These are phyloP conservation scores for Fusarium marasasianum DNA, from an alignment of 2,329 filamentous ascomycete species.

Conservation along the genomic window DNA sequence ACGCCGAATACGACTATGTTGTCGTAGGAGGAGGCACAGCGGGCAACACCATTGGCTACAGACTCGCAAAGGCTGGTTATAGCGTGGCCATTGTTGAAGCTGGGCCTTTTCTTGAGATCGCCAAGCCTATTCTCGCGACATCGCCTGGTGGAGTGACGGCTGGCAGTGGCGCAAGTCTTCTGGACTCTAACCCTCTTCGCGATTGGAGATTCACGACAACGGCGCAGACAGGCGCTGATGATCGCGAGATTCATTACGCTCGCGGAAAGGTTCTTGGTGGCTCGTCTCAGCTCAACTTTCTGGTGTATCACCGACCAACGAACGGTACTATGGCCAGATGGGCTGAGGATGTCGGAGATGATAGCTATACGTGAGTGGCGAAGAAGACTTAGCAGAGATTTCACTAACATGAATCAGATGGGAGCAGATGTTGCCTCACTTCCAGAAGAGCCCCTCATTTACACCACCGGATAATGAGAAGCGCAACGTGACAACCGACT, in stretches of 20 bases:
- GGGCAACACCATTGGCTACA: conserved; percentile 47
- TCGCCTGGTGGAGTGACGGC: conserved; percentile 38
- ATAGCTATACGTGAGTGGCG: conserved; percentile 34
- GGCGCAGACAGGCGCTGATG: conserved; percentile 30
- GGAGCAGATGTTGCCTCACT: conserved; percentile 42
- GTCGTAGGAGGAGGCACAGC: conserved; percentile 53
- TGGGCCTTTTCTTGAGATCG: conserved; percentile 47
- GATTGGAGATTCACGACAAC: conserved; percentile 47
- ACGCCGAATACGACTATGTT: conserved; percentile 39
- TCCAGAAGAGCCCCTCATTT: conserved; percentile 41
- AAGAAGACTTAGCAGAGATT: fast-evolving
- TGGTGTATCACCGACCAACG: conserved; percentile 48
- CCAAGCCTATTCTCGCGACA: conserved; percentile 41
- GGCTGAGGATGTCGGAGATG: conserved; percentile 44
- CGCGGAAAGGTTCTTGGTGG: conserved; percentile 52
- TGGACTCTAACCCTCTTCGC: conserved; percentile 32
- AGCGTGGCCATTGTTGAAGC: conserved; percentile 53
- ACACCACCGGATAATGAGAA: conserved; percentile 36
- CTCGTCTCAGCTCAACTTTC: conserved; percentile 49
- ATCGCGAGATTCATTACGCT: conserved; percentile 48
- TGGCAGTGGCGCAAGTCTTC: conserved; percentile 29
- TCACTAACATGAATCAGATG: conserved; percentile 6
- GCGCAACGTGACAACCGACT: conserved; percentile 41
- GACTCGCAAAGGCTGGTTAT: conserved; percentile 45
- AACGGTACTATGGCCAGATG: conserved; percentile 44